A percentile compares a stretch with the other conserved stretches of the same genome.
These are phyloP conservation scores for Pleurotus ostreatus DNA, from an alignment of 768 basidiomycete species.

Conservation along the genomic window DNA sequence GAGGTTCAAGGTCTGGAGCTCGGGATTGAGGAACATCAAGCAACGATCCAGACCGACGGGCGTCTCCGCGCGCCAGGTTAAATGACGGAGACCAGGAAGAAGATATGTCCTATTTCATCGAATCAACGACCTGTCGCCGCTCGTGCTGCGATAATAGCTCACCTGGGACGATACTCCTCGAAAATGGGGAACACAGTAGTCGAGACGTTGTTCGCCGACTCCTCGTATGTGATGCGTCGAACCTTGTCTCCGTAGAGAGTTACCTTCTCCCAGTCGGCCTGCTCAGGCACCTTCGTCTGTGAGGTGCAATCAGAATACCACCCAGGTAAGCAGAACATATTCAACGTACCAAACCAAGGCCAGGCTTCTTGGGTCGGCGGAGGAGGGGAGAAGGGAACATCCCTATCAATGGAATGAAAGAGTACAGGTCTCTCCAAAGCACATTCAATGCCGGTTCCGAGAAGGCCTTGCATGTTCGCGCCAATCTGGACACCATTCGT, in stretches of 20 bases:
- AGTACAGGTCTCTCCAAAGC: conserved; percentile 78
- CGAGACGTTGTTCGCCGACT: conserved; percentile 58
- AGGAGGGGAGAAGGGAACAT: conserved; percentile 66
- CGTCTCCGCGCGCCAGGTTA: conserved; percentile 72
- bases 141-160: neutral
- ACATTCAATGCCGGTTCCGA: conserved; percentile 67
- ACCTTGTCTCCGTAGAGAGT: conserved; percentile 67
- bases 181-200: conserved; percentile 64
- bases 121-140: neutral
- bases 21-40: conserved; percentile 62
- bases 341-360: conserved; percentile 66
- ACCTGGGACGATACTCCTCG: conserved; percentile 54
- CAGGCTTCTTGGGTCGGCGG: conserved; percentile 69
- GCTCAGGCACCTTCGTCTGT: conserved; percentile 57
- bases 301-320: conserved; percentile 1
- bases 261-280: conserved; percentile 66
- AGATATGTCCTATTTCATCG: conserved; percentile 38
- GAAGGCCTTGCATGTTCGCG: conserved; percentile 72
- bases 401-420: conserved; percentile 65
- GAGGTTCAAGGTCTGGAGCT: conserved; percentile 54
- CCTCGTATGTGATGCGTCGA: conserved; percentile 65
- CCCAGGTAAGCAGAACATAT: neutral
- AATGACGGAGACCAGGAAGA: conserved; percentile 63
- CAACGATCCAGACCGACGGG: conserved; percentile 62
- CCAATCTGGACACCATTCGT: conserved; percentile 64